Base-by-base conservation (phyloP, 2,329 filamentous ascomycete genomes). In the Alternaria viburni region DNA sequence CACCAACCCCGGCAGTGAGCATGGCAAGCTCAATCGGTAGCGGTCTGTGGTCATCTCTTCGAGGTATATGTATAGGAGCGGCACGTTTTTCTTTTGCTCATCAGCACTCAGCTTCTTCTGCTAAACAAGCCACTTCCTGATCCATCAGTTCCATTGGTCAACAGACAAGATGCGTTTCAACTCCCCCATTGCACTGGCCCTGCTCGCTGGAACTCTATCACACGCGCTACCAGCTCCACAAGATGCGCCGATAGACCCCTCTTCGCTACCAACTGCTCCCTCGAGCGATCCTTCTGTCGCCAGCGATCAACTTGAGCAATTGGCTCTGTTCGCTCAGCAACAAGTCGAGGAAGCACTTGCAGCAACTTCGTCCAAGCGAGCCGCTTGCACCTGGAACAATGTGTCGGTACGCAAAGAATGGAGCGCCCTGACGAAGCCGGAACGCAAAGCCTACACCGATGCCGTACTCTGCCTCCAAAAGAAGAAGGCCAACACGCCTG, bases 391-490 rank as follows among this genome's bases (percentile, higher is more conserved):
- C 26, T 61, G 71, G 3, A 60, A 54, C 49, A 77, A 72, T 13
- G 57, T 77, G 36, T 66, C 73, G 44, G 65, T 77, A 3, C 71
- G 75, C 46, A 64, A 68, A 36, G 75, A 77, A 65, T 77, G 73
- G 73, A 69, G 62, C 26, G 45, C 63, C 8, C 66, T 80, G 3
- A 69, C 69, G 0, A 65, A 69, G 5, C 30, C 46, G 17, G 77
- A 80, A 55, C 76, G 72, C 61, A 78, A 75, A 59, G 62, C 72
- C 2, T 81, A 80, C 61, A 79, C 75, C 41, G 59, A 71, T n/a
- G 79, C 79, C 9, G 78, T 80, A 6, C 68, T 78, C 28, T 81
- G 79, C 57, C 61, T 80, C 5, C 67, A 72, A 11, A 67, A 64
- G 11, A 77, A 75, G 64, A 67, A 71, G 10, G 57, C 71, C 8